These are phyloP conservation scores for Aspergillus incahuasiensis DNA, from an alignment of 495 filamentous ascomycete species.

Conservation along the genomic window DNA sequence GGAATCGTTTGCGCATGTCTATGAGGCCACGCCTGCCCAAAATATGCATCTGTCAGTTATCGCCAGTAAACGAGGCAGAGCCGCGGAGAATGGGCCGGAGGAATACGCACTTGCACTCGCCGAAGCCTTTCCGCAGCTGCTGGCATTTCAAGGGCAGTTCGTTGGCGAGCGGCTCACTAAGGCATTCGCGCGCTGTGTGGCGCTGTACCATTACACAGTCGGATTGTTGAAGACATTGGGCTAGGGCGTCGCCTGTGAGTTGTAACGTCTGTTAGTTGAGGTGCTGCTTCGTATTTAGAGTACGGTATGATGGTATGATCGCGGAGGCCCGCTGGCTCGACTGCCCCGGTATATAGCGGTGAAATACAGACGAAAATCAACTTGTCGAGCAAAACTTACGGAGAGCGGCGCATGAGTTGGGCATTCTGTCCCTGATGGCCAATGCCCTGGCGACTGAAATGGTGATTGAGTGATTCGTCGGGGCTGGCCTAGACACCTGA, in stretches of 20 bases:
- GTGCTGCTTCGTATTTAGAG: constrained; percentile 6
- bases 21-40: constrained; percentile 69
- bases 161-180: constrained; percentile 71
- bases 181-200: constrained; percentile 79
- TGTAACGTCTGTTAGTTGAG: constrained; percentile 5
- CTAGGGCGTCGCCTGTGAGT: constrained; percentile 73
- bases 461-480: not conserved
- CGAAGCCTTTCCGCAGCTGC: constrained; percentile 86
- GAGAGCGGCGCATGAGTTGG: constrained; percentile 93
- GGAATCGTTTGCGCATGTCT: constrained; percentile 98
- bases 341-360: not conserved
- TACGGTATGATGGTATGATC: not conserved
- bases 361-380: not conserved
- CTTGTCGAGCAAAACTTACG: constrained; percentile 49
- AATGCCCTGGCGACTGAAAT: not conserved
- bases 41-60: not conserved
- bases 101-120: constrained; percentile 83
- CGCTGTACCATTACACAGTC: constrained; percentile 93
- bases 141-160: constrained; percentile 82
- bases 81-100: no score
- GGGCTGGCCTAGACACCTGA: not conserved
- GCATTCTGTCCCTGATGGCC: constrained; percentile 58
- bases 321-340: constrained; percentile 1
- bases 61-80: not conserved
- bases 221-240: constrained; percentile 87